A percentile compares a stretch with the other conserved stretches of the same genome.
These are phyloP conservation scores for Skeletonema tropicum DNA, from an alignment of 108 stramenopile species.

Conservation along the genomic window DNA sequence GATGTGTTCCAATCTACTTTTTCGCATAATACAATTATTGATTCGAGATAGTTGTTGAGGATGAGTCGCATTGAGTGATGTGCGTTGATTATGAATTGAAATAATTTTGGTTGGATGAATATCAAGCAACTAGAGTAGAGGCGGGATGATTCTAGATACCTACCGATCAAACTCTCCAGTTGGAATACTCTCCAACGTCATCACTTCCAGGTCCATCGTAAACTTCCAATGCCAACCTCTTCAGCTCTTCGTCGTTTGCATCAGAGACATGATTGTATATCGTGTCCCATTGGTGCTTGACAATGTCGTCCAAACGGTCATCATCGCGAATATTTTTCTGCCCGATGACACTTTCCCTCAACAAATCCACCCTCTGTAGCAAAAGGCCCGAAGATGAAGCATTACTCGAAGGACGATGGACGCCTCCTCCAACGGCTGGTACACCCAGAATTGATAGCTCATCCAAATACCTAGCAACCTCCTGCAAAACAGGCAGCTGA, in stretches of 20 bases:
- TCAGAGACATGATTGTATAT: constrained; percentile 51
- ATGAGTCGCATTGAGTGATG: not conserved
- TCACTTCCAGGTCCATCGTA: constrained; percentile 35
- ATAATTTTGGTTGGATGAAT: no score
- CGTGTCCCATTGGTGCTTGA: constrained; percentile 32
- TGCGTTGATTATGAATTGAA: no score
- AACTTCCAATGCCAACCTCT: constrained; percentile 35
- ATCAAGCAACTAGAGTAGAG: no score
- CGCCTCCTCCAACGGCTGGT: constrained; percentile 50
- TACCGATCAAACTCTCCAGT: not conserved
- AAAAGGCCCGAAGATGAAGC: constrained; percentile 36
- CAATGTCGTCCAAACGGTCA: constrained; percentile 21
- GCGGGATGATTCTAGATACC: no score
- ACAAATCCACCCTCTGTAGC: constrained; percentile 53
- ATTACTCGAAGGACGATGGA: constrained; percentile 7
- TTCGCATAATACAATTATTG: constrained; percentile 1
- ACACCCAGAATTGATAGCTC: constrained; percentile 79
- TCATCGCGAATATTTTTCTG: constrained; percentile 8
- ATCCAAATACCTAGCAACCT: constrained; percentile 81
- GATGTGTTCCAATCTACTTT: constrained; percentile 24
- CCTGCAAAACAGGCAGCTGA: constrained; percentile 82
- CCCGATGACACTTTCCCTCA: constrained; percentile 48
- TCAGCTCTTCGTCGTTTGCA: constrained; percentile 41
- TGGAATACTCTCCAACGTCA: not conserved
- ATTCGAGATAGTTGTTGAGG: not conserved